Conservation (phyloP, 306 rosid genomes). For the Quercus agrifolia region DNA sequence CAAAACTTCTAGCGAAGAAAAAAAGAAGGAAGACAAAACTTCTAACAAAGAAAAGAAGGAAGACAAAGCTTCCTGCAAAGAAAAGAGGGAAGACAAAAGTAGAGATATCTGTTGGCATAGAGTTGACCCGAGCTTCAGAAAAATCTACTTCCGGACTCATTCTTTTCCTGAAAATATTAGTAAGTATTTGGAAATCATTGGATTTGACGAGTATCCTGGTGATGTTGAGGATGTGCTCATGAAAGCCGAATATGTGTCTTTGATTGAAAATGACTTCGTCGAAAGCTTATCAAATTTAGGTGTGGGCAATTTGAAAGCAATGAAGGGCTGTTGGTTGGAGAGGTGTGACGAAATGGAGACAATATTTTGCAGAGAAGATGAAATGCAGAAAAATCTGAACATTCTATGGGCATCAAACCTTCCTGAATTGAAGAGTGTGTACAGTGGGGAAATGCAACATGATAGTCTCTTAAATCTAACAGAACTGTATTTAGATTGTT, state of each 20-base stretch:
- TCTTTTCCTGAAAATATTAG: neutral
- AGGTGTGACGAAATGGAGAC: constrained; percentile 11
- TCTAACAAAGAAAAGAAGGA: too few species aligned
- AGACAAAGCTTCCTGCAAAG: too few species aligned
- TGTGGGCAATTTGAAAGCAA: neutral
- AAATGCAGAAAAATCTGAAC: neutral
- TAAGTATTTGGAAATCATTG: constrained; percentile 8
- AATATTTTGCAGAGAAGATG: neutral
- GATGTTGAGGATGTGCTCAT: constrained; percentile 13
- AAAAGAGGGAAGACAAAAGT: constrained; percentile 7
- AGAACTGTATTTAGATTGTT: constrained; percentile 29
- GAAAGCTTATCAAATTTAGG: constrained; percentile 10
- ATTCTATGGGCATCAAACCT: constrained; percentile 33
- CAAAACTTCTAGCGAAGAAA: too few species aligned
- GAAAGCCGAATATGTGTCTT: constrained; percentile 12
- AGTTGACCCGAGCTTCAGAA: neutral
- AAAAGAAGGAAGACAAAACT: too few species aligned
- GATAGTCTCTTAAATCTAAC: constrained; percentile 17
- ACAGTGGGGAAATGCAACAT: neutral
- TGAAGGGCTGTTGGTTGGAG: constrained; percentile 34
- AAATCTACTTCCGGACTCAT: neutral
- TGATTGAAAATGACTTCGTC: constrained; percentile 18
- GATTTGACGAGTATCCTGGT: neutral
- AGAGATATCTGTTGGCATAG: neutral
- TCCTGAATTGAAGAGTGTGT: constrained; percentile 19